A percentile compares a stretch with the other conserved stretches of the same genome.
Conservation (phyloP, 2,329 filamentous ascomycete species). For the Aspergillus sp. region DNA sequence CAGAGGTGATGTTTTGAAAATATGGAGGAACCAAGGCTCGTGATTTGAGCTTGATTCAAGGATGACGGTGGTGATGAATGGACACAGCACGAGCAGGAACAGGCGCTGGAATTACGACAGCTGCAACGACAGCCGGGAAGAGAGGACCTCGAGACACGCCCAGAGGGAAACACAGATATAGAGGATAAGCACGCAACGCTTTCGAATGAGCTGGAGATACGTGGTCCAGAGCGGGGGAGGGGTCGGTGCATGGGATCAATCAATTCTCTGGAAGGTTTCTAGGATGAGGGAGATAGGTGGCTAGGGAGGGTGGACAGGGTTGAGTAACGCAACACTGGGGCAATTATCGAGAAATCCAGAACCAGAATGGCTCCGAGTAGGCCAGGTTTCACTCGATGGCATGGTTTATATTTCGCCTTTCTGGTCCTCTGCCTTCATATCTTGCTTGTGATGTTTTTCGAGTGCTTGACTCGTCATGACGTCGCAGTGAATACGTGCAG, state of each 20-base stretch:
- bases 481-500: neutral
- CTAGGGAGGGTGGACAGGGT: neutral
- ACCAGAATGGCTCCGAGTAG: no score
- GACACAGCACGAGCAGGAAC: constrained; percentile 19
- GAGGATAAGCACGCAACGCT: neutral
- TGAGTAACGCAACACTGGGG: neutral
- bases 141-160: neutral
- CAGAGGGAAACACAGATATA: neutral
- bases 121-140: constrained; percentile 15
- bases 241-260: neutral
- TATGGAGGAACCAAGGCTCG: neutral
- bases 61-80: constrained; percentile 11
- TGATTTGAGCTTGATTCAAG: neutral
- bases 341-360: no score
- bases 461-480: no score
- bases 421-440: no score
- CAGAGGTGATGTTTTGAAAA: neutral
- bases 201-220: constrained; percentile 7
- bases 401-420: no score
- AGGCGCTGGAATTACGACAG: constrained; percentile 12
- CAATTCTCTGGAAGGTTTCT: neutral
- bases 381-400: no score
- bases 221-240: neutral
- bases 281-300: neutral
- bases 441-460: no score